Evolutionary conservation across 2,329 filamentous ascomycete species (phyloP), one percentile per base, ranked within the genome.

Genomic region (Sporothrix dimorphospora): DNA sequence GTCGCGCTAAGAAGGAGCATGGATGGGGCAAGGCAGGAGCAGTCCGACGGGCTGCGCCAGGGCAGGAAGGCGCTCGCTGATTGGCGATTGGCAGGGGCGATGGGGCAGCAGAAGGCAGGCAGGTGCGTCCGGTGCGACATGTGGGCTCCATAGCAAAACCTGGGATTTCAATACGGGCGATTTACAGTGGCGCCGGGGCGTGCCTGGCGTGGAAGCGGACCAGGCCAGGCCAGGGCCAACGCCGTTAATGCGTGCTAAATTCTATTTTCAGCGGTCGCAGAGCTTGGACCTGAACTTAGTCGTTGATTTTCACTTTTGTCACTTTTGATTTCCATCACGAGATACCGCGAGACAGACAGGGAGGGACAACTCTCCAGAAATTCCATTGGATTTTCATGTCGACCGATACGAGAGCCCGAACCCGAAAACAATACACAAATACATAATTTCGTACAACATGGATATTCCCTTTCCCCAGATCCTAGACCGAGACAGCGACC

Each of bases 51-150:
- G 27, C 30, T 11, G 24, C 45, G 14, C 40, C 65, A 38, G 65
- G 65, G 47, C 47, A 68, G 45, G 65, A 38, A 53, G 47, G 49
- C 66, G n/a, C 27, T 38, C 66, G n/a, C 27, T 38, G 67, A 59
- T 72, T 73, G 72, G 51, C 68, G 57, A 71, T 73, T 75, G 73
- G 72, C 67, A 72, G 67, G 53, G 49, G 53, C 71, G 7, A 45
- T 45, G 12, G 42, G 14, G 42, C 42, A 45, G 42, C 42, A 42
- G 9, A 8, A 11, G n/a, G n/a, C n/a, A 42, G 40, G 40, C 40
- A 42, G 40, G 40, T 11, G 40, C 6, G 30, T 34, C 30, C 30
- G 30, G 27, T 55, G 49, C 16, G 47, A 21, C 51, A 55, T 57
- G 14, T 57, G 53, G 53, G n/a, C 4, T 34, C 16, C 45, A 47